These are phyloP conservation scores for Ceratobasidium sp. DNA, from an alignment of 1,284 basidiomycete species.

Conservation along the genomic window DNA sequence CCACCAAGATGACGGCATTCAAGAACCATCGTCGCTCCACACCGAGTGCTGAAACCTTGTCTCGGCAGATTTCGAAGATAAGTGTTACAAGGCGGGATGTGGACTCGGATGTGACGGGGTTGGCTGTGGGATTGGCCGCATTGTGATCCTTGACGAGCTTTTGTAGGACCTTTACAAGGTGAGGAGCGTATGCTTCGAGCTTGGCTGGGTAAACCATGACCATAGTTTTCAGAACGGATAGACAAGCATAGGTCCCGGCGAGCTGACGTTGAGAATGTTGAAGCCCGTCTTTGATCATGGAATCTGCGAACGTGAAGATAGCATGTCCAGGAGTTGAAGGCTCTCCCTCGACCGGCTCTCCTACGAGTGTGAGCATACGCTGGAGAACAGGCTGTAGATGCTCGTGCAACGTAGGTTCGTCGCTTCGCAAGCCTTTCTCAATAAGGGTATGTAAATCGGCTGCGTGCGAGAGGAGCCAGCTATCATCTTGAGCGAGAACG, in stretches of 20 bases:
- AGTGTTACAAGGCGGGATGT: slow-evolving; percentile 66
- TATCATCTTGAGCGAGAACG: slow-evolving; percentile 78
- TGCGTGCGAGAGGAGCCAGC: slow-evolving; percentile 82
- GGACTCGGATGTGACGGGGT: slow-evolving; percentile 58
- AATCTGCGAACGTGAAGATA: slow-evolving; percentile 79
- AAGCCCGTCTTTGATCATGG: slow-evolving; percentile 81
- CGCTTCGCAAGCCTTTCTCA: slow-evolving; percentile 82
- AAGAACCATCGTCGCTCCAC: slow-evolving; percentile 52
- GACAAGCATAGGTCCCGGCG: slow-evolving; percentile 76
- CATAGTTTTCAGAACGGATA: slow-evolving; percentile 79
- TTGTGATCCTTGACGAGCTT: slow-evolving; percentile 91
- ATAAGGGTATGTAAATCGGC: slow-evolving; percentile 85
- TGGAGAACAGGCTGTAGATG: slow-evolving; percentile 84
- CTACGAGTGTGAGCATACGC: slow-evolving; percentile 81
- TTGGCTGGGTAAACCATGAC: slow-evolving; percentile 84
- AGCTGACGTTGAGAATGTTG: slow-evolving; percentile 60
- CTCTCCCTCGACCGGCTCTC: slow-evolving; percentile 79
- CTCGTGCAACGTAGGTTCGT: slow-evolving; percentile 78
- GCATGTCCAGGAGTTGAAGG: slow-evolving; percentile 70
- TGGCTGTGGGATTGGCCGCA: slow-evolving; percentile 56
- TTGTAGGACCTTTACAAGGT: slow-evolving; percentile 83
- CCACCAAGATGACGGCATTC: slow-evolving; percentile 55
- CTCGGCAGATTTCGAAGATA: slow-evolving; percentile 74
- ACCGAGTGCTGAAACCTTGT: slow-evolving; percentile 55
- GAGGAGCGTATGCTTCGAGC: slow-evolving; percentile 78